Conservation (phyloP, 495 filamentous ascomycete genomes). For the Lasiosphaeria ovina region DNA sequence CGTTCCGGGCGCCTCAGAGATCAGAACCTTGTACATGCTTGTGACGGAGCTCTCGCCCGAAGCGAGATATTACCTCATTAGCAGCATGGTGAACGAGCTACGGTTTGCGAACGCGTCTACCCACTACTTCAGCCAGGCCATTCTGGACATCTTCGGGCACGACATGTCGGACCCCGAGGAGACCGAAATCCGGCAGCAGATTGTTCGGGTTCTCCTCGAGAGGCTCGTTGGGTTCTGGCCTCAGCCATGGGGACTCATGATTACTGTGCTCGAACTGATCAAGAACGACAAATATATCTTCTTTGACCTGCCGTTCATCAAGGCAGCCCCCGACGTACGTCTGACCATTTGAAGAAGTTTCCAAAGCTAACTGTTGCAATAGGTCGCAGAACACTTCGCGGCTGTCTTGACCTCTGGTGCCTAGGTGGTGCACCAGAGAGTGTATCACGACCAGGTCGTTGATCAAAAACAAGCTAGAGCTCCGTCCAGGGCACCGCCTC, state of each 20-base stretch:
- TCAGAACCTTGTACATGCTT: slow-evolving; percentile 70
- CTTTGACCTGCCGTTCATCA: slow-evolving; percentile 91
- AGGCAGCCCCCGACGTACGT: slow-evolving; percentile 77
- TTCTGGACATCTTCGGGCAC: slow-evolving; percentile 82
- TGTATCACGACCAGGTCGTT: neutral
- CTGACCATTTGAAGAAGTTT: slow-evolving; percentile 7
- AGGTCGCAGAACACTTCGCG: slow-evolving; percentile 43
- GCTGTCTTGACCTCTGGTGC: slow-evolving; percentile 3
- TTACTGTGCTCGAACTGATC: slow-evolving; percentile 83
- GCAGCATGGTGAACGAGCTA: slow-evolving; percentile 86
- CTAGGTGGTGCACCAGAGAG: neutral
- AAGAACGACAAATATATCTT: slow-evolving; percentile 87
- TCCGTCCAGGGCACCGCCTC: neutral
- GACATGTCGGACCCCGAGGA: slow-evolving; percentile 75
- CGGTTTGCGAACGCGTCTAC: slow-evolving; percentile 87
- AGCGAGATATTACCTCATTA: slow-evolving; percentile 78
- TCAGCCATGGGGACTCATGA: slow-evolving; percentile 93
- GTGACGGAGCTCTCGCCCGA: slow-evolving; percentile 72
- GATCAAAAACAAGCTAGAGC: neutral
- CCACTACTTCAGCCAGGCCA: slow-evolving; percentile 85
- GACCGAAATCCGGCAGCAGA: slow-evolving; percentile 81
- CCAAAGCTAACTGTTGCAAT: slow-evolving; percentile 12
- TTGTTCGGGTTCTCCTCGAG: slow-evolving; percentile 84
- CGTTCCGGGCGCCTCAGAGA: slow-evolving; percentile 65
- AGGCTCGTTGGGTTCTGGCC: slow-evolving; percentile 85